Conservation (phyloP, 345 rosid species). For the Hibiscus mutabilis region DNA sequence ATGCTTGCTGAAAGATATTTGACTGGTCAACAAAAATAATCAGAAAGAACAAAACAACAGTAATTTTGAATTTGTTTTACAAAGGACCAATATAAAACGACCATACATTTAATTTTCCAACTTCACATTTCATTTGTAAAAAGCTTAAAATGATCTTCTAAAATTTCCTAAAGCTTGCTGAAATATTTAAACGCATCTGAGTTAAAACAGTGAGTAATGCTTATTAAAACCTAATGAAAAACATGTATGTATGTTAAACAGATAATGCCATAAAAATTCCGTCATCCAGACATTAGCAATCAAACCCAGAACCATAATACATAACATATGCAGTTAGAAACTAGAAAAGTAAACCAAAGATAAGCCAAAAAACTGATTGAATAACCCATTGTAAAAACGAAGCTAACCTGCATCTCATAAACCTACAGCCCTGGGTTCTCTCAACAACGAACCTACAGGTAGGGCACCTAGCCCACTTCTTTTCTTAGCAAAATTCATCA, state of each 20-base stretch:
- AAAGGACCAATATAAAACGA: no score
- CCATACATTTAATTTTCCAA: no score
- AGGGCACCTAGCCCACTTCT: constrained; percentile 32
- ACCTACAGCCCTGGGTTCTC: constrained; percentile 33
- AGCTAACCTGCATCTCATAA: constrained; percentile 37
- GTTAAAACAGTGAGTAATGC: neutral
- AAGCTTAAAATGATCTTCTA: no score
- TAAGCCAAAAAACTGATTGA: neutral
- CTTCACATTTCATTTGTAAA: no score
- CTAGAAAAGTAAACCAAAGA: neutral
- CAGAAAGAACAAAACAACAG: neutral
- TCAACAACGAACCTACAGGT: constrained; percentile 37
- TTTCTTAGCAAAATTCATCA: constrained; percentile 29
- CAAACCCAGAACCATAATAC: neutral
- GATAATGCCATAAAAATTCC: neutral
- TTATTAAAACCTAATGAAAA: neutral
- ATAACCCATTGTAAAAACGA: no score
- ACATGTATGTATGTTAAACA: neutral
- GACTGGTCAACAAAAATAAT: neutral
- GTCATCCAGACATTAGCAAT: neutral
- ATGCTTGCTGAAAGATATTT: no score
- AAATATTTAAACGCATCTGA: no score
- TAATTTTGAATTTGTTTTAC: no score
- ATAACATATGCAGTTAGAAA: neutral
- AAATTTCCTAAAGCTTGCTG: no score